Conservation (phyloP, 768 basidiomycete genomes). For the Rhodotorula sphaerocarpa region DNA sequence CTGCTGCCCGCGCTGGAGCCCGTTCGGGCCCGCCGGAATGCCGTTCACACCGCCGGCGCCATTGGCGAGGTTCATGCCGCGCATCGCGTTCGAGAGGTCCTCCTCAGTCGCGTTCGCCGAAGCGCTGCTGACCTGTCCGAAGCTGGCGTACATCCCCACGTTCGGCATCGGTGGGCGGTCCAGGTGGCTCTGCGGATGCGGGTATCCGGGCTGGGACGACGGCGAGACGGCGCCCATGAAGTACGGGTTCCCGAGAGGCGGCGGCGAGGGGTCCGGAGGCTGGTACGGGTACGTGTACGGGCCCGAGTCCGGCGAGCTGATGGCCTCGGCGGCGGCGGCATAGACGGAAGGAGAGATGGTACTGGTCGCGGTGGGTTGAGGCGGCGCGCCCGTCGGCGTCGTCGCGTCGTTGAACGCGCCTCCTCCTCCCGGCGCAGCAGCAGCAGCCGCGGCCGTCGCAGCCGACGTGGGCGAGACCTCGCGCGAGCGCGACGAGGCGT, state of each 20-base stretch:
- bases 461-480: constrained; percentile 5
- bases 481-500: constrained; percentile 2
- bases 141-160: constrained; percentile 3
- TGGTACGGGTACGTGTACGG: constrained; percentile 27
- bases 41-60: background rate
- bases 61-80: constrained; percentile 13
- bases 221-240: constrained; percentile 14
- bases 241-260: constrained; percentile 25
- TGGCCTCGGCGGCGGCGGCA: background rate
- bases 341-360: background rate
- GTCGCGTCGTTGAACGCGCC: no score
- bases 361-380: background rate
- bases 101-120: constrained; percentile 10
- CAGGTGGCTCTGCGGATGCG: background rate
- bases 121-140: constrained; percentile 1
- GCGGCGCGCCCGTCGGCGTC: no score
- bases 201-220: background rate
- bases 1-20: background rate
- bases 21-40: background rate
- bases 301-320: constrained; percentile 5
- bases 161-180: background rate
- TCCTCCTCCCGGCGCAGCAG: no score
- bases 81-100: constrained; percentile 23
- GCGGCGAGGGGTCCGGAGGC: constrained; percentile 27
- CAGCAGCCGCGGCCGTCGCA: background rate